These are phyloP conservation scores for Sordariomycetes sp. DNA, from an alignment of 2,329 filamentous ascomycete genomes.

Conservation along the genomic window DNA sequence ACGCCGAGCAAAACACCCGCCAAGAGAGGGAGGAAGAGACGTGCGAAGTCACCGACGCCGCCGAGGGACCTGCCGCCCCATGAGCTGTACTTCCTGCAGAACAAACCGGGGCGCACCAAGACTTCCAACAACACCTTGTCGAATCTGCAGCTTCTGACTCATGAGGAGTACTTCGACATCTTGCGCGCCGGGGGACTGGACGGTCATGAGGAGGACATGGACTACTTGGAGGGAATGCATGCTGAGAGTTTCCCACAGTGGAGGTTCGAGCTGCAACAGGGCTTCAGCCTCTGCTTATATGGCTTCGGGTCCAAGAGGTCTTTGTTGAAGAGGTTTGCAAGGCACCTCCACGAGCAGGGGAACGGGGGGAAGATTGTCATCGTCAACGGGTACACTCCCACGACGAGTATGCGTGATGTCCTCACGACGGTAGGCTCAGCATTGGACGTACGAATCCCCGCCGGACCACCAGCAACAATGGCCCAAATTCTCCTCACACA, in stretches of 20 bases:
- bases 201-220: conserved; percentile 59
- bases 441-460: conserved; percentile 42
- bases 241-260: conserved; percentile 80
- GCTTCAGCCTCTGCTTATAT: conserved; percentile 84
- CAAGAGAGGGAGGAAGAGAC: conserved; percentile 15
- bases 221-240: conserved; percentile 67
- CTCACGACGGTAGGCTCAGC: conserved; percentile 59
- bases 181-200: conserved; percentile 57
- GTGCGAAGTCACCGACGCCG: conserved; percentile 60
- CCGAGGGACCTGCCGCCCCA: conserved; percentile 76
- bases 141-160: conserved; percentile 67
- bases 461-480: conserved; percentile 59
- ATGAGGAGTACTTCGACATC: conserved; percentile 78
- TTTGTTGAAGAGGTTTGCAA: conserved; percentile 67
- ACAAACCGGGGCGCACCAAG: conserved; percentile 69
- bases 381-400: conserved; percentile 74
- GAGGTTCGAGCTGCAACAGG: conserved; percentile 79
- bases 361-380: conserved; percentile 51
- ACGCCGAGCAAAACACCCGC: conserved; percentile 32
- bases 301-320: conserved; percentile 84
- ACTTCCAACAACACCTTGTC: conserved; percentile 82
- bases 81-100: conserved; percentile 90
- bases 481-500: conserved; percentile 55
- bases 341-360: conserved; percentile 42
- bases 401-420: conserved; percentile 58